Evolutionary conservation across 1,139 yeast species (phyloP).

Genomic region (Yamadazyma taylorii): DNA sequence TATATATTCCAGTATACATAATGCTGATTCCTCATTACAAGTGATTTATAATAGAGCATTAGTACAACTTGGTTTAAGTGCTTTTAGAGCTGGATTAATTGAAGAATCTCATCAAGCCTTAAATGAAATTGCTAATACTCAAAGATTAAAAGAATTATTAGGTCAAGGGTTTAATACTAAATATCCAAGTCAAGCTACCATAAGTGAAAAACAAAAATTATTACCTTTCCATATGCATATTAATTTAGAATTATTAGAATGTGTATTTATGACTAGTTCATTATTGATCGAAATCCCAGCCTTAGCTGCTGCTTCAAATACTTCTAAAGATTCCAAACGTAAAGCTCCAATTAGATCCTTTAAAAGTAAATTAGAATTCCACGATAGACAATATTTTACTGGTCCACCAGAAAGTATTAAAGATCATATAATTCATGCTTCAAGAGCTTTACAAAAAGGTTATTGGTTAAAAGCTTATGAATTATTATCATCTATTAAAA

Average conservation of each 20-base stretch:
- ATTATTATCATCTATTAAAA: slow-evolving; percentile 73
- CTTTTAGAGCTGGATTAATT: slow-evolving; percentile 87
- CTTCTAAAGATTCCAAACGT: slow-evolving; percentile 54
- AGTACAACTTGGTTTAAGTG: slow-evolving; percentile 94
- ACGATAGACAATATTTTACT: slow-evolving; percentile 91
- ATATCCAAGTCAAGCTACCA: slow-evolving; percentile 55
- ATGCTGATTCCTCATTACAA: slow-evolving; percentile 83
- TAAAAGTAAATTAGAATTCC: slow-evolving; percentile 88
- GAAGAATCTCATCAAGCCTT: slow-evolving; percentile 85
- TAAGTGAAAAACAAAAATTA: slow-evolving; percentile 75
- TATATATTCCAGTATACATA: slow-evolving; percentile 77
- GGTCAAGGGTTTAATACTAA: slow-evolving; percentile 89
- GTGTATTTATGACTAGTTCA: slow-evolving; percentile 89
- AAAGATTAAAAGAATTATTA: slow-evolving; percentile 85
- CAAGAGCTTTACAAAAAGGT: slow-evolving; percentile 84
- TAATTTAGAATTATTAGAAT: slow-evolving; percentile 90
- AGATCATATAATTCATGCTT: slow-evolving; percentile 92
- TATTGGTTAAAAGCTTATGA: slow-evolving; percentile 83
- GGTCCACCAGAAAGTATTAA: slow-evolving; percentile 98
- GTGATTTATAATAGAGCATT: slow-evolving; percentile 92
- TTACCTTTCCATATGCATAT: slow-evolving; percentile 99
- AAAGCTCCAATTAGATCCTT: slow-evolving; percentile 72
- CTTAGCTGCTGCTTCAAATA: slow-evolving; percentile 53
- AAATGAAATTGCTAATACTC: slow-evolving; percentile 85
- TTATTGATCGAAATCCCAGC: slow-evolving; percentile 90